Evolutionary conservation across 139 green algal species (phyloP), one percentile per base, ranked within the genome.

Genomic region (Auxenochlorella protothecoides): DNA sequence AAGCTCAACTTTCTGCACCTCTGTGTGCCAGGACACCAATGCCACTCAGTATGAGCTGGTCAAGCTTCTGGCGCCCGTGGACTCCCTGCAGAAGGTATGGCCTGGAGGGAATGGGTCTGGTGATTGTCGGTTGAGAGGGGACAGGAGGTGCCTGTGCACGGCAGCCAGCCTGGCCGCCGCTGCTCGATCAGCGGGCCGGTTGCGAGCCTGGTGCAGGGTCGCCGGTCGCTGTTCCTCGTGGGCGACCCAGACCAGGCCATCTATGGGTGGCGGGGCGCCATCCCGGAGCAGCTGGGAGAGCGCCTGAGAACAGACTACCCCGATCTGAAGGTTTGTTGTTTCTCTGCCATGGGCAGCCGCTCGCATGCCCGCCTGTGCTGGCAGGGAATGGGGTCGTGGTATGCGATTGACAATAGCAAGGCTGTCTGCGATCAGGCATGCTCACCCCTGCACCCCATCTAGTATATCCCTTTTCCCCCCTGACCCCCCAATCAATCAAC

Each of bases 181-280:
- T 44, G 27, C 27, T 44, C 27, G 27, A 44, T 44, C 27, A 44
- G 27, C 27, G 27, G 27, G 27, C 27, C 27, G 27, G 27, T 44
- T 44, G 27, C 27, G 27, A 44, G 27, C 27, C 27, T 44, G 27
- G 27, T 44, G 27, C 27, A 44, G 27, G 27, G 27, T 44, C 27
- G 27, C 27, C 27, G 59, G 7, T 70, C 65, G 52, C 66, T 96
- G 14, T 93, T 95, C 72, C 83, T 89, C 53, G 90, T 96, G 68
- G 90, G 90, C 4, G 90, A 96, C 76, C 80, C 82, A 3, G 83
- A 96, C 73, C 90, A 96, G 75, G 73, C 84, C 53, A 94, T 96
- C 70, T 96, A 95, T 77, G 64, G 79, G 53, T 95, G 84, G 83
- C 75, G 86, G 1, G 87, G 85, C 14, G 81, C 81, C 0, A 72